Evolutionary conservation across 2,329 filamentous ascomycete species (phyloP).

Genomic region (Sporothrix curviconia): DNA sequence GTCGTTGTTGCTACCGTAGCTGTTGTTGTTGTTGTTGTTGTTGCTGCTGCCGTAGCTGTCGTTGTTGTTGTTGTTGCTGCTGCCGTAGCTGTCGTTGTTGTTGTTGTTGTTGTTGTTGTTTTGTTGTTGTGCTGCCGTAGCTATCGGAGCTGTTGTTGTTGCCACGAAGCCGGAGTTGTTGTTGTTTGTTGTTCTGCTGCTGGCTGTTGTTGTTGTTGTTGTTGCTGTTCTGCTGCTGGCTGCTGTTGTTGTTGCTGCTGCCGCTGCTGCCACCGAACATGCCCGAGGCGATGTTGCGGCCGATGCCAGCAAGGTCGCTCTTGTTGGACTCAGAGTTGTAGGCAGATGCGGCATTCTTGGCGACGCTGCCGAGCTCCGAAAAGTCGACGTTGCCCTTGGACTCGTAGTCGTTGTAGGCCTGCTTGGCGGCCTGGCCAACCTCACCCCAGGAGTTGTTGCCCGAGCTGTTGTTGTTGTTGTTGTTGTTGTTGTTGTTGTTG

Average conservation of each 20-base stretch:
- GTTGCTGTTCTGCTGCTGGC: neutral
- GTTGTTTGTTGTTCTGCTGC: neutral
- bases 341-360: conserved; percentile 28
- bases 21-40: neutral
- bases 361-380: conserved; percentile 26
- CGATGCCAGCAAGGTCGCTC: conserved; percentile 12
- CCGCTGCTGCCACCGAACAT: conserved; percentile 6
- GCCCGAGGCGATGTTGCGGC: conserved; percentile 16
- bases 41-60: conserved; percentile 2
- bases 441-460: conserved; percentile 16
- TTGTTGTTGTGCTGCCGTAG: neutral
- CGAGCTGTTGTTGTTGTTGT: conserved; percentile 8
- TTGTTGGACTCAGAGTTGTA: conserved; percentile 18
- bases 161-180: neutral
- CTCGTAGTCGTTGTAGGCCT: conserved; percentile 20
- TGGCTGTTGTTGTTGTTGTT: neutral
- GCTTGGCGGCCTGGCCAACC: conserved; percentile 21
- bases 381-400: conserved; percentile 29
- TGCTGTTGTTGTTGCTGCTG: conserved; percentile 7
- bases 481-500: conserved; percentile 14
- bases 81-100: neutral
- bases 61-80: neutral
- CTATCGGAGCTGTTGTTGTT: neutral
- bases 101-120: neutral
- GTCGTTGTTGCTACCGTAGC: neutral